Evolutionary conservation across 73 alveolate genomes (phyloP).

Genomic region (Tetrahymena malaccensis): DNA sequence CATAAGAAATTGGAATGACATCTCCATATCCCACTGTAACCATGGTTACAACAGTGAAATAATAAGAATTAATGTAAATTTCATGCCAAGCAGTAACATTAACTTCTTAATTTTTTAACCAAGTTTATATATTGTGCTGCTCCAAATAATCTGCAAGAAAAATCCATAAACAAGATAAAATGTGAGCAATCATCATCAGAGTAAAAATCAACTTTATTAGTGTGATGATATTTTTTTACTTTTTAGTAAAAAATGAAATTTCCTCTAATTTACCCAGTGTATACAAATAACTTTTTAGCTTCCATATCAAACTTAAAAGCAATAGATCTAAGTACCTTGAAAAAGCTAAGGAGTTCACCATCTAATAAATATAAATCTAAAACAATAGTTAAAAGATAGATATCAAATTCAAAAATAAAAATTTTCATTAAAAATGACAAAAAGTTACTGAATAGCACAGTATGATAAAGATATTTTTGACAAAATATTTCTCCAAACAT

Average conservation of each 20-base stretch:
- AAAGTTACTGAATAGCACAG: not conserved
- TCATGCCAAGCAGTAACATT: not conserved
- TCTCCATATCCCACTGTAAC: conserved; percentile 1
- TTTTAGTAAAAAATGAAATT: conserved; percentile 7
- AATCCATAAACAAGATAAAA: conserved; percentile 36
- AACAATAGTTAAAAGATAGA: too few species aligned
- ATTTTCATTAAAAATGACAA: not conserved
- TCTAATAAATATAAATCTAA: not conserved
- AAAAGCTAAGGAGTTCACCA: not conserved
- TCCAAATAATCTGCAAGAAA: not conserved
- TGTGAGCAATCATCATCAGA: conserved; percentile 5
- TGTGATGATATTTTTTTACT: conserved; percentile 4
- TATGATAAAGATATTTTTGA: not conserved
- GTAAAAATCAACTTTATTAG: conserved; percentile 9
- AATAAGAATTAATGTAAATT: not conserved
- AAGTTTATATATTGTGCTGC: not conserved
- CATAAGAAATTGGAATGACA: not conserved
- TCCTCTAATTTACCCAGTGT: conserved; percentile 11
- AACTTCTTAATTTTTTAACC: not conserved
- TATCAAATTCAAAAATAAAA: not conserved
- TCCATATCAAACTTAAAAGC: not conserved
- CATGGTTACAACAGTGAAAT: not conserved
- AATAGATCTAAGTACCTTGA: not conserved
- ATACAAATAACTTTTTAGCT: not conserved
- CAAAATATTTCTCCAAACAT: not conserved